Evolutionary conservation across 148 eudicot species (phyloP), one percentile per base, ranked within the genome.

Genomic region (Heliosperma pusillum): DNA sequence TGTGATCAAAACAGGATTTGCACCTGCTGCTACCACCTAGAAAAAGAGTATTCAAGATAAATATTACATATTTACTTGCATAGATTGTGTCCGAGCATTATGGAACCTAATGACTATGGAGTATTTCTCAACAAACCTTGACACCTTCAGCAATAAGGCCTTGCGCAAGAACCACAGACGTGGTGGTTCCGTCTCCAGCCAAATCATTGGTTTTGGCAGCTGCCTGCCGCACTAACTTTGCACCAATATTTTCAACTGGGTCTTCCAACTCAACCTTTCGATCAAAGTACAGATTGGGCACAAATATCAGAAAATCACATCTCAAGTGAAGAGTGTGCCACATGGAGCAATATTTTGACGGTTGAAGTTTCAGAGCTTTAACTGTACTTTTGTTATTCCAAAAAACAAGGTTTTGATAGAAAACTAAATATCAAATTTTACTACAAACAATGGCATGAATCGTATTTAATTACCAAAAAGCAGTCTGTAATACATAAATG

Each of bases 181-280:
- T 95, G 67, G 99, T 95, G 20, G 99, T 95, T 11, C 99, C 99
- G 74, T 95, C 99, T 71, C 99, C 99, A 74, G 99, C 99, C 68
- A 96, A 89, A 76, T 95, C 99, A 73, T 95, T 95, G 27, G 99
- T 92, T 83, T 89, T 92, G 75, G 97, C 90, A 13, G 99, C 99
- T 74, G 92, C 98, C 89, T 95, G 97, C 58, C 96, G 90, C 61
- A 95, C 93, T 57, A 95, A 84, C 73, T 97, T 91, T 20, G 99
- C 99, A 70, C 99, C 99, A 70, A 97, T 94, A 77, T 95, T 95
- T 70, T 95, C 99, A 87, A 95, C 91, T 3, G 96, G 82, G 79
- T 95, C 93, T 57, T 97, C 86, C 67, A 95, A 80, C 79, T 95
- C 99, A 69, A 95, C 92, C 82, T 97, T 88, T 33, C 89, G 76